phyloP scores from a whole-genome alignment of 2,329 filamentous ascomycete genomes.

The Phoma herbarum region DNA sequence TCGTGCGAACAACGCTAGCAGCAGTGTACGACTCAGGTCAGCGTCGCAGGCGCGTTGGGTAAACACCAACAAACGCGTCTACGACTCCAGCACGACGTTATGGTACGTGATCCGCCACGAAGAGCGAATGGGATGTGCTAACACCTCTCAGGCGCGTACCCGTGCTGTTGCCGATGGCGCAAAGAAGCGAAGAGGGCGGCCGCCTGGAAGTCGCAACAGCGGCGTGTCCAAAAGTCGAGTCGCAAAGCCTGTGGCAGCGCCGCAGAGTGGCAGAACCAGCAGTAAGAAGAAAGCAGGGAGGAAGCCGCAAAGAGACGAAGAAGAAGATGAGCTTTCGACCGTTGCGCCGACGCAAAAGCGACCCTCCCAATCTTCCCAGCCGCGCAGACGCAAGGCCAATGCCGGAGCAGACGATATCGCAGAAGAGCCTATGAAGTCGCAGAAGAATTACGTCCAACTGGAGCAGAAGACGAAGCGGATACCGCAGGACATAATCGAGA shows the following conservation, averaged over 20 bases:
- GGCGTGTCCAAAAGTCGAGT: constrained; percentile 23
- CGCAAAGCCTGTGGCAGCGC: constrained; percentile 21
- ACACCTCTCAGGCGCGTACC: constrained; percentile 36
- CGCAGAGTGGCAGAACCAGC: constrained; percentile 25
- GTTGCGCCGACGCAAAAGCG: constrained; percentile 3
- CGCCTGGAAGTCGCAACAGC: constrained; percentile 36
- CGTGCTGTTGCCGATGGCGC: constrained; percentile 24
- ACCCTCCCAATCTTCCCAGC: neutral
- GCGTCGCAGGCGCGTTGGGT: constrained; percentile 9
- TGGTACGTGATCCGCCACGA: constrained; percentile 33
- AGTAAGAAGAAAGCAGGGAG: constrained; percentile 24
- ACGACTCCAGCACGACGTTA: constrained; percentile 36
- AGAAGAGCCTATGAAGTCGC: constrained; percentile 24
- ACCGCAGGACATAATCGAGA: constrained; percentile 48
- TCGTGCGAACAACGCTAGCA: neutral
- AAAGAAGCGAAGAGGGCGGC: constrained; percentile 38
- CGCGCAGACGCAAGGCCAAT: constrained; percentile 35
- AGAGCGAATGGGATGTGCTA: constrained; percentile 15
- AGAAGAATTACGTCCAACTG: constrained; percentile 45
- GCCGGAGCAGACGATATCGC: constrained; percentile 32
- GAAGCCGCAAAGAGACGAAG: constrained; percentile 23
- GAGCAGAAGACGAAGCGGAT: constrained; percentile 48
- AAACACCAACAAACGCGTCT: constrained; percentile 30
- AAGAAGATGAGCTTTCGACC: constrained; percentile 15
- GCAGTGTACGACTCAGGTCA: neutral